Evolutionary conservation across 2,329 filamentous ascomycete genomes (phyloP).

Genomic region (Sphaerostilbella broomeana): DNA sequence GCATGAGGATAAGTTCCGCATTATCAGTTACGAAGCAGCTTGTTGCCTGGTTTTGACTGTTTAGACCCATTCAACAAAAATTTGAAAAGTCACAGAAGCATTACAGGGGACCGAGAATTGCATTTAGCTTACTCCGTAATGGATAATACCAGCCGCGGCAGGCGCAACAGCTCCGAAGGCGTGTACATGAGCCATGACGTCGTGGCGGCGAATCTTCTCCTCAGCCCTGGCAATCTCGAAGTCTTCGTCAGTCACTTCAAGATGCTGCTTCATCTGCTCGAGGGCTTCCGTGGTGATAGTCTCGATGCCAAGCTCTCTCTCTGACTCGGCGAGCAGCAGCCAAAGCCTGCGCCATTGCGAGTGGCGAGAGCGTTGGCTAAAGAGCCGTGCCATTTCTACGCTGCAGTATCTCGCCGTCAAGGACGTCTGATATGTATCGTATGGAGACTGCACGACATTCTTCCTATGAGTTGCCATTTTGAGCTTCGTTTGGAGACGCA

Average conservation of each 20-base stretch:
- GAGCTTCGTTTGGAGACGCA: too few species aligned
- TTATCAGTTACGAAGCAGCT: constrained; percentile 64
- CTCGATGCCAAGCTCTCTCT: constrained; percentile 72
- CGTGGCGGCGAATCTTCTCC: constrained; percentile 64
- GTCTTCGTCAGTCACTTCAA: constrained; percentile 69
- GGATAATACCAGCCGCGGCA: constrained; percentile 75
- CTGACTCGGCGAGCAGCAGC: constrained; percentile 74
- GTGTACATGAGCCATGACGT: constrained; percentile 65
- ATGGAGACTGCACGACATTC: too few species aligned
- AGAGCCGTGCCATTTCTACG: constrained; percentile 69
- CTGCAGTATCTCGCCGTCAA: constrained; percentile 68
- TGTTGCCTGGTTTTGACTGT: constrained; percentile 23
- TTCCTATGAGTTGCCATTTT: too few species aligned
- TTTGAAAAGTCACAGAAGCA: constrained; percentile 3
- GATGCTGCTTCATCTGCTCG: constrained; percentile 65
- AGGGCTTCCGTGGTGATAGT: constrained; percentile 67
- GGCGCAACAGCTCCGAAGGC: constrained; percentile 69
- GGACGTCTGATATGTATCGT: constrained; percentile 52
- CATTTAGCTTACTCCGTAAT: constrained; percentile 53
- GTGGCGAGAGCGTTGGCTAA: constrained; percentile 67
- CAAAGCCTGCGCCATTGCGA: constrained; percentile 81
- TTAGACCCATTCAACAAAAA: neutral
- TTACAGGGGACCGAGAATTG: neutral
- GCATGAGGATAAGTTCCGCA: constrained; percentile 65
- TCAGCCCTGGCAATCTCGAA: constrained; percentile 70